Percentiles rank a stretch among this genome's conserved stretches.
These are phyloP conservation scores for Trichoderma sp. DNA, from an alignment of 2,329 filamentous ascomycete species.

Conservation along the genomic window DNA sequence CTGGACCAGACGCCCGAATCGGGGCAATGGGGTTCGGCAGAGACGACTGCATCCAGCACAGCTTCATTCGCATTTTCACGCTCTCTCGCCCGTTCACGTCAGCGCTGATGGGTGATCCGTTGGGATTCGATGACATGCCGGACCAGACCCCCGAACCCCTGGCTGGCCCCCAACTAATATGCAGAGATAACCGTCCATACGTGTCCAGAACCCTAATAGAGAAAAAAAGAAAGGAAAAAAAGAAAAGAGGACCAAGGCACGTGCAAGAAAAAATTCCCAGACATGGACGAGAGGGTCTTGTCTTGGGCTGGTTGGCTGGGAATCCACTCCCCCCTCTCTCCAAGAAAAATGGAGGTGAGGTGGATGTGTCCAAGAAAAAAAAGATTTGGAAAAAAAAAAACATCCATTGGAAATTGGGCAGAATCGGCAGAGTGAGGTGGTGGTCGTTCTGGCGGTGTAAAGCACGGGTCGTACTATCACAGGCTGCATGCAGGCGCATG, in stretches of 20 bases:
- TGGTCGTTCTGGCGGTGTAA: slow-evolving; percentile 6
- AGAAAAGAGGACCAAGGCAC: slow-evolving; percentile 1
- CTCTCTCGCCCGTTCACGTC: background rate
- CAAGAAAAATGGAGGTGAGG: background rate
- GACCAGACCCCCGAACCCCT: background rate
- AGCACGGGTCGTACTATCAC: background rate
- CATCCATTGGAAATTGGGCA: background rate
- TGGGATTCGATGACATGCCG: background rate
- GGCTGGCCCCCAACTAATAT: background rate
- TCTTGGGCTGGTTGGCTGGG: background rate
- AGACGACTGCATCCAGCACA: background rate
- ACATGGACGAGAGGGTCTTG: background rate
- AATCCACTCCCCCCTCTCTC: background rate
- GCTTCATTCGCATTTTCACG: background rate
- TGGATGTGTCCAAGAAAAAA: background rate
- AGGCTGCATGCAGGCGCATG: slow-evolving; percentile 10
- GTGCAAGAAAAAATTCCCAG: background rate
- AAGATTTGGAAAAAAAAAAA: background rate
- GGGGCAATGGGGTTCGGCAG: slow-evolving; percentile 3
- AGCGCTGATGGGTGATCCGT: background rate
- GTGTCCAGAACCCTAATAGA: background rate
- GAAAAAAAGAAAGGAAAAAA: background rate
- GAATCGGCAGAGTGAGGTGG: slow-evolving; percentile 1
- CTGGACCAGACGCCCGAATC: slow-evolving; percentile 14
- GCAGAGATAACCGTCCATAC: background rate